Percentiles rank a stretch among this genome's conserved stretches.
phyloP scores from a whole-genome alignment of 768 basidiomycete genomes.

The Russula virescens region DNA sequence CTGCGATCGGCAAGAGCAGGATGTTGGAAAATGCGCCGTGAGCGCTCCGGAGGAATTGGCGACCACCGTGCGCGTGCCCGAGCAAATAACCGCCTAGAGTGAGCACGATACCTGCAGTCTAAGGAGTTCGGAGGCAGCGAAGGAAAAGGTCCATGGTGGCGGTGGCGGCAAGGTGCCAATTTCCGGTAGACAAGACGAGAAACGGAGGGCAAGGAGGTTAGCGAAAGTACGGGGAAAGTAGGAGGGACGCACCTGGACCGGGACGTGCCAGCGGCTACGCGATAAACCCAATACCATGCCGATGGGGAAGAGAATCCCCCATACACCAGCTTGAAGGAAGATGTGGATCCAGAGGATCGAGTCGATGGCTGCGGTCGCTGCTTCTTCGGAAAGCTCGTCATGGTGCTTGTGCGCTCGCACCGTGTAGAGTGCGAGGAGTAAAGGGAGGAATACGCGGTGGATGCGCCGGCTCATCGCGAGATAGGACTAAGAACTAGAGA shows the following conservation, averaged over 20 bases:
- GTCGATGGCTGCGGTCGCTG: slow-evolving; percentile 63
- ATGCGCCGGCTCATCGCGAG: background rate
- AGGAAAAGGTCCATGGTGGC: too few relatives aligned
- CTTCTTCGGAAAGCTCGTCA: slow-evolving; percentile 58
- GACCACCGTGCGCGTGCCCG: slow-evolving; percentile 82
- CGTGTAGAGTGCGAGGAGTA: slow-evolving; percentile 16
- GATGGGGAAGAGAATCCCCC: slow-evolving; percentile 83
- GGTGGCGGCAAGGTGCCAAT: background rate
- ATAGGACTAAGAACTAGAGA: too few relatives aligned
- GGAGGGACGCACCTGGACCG: slow-evolving; percentile 56
- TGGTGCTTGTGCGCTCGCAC: slow-evolving; percentile 57
- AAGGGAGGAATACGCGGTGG: background rate
- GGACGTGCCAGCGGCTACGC: slow-evolving; percentile 88
- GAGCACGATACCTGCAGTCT: slow-evolving; percentile 59
- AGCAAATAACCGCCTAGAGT: slow-evolving; percentile 71
- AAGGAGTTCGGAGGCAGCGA: background rate
- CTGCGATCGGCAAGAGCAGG: slow-evolving; percentile 54
- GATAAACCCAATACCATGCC: slow-evolving; percentile 74
- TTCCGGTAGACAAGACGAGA: background rate
- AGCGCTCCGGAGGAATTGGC: slow-evolving; percentile 65
- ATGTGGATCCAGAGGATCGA: slow-evolving; percentile 80
- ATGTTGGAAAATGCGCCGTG: slow-evolving; percentile 69
- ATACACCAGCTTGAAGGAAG: slow-evolving; percentile 65
- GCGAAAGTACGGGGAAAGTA: too few relatives aligned
- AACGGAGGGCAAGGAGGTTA: background rate